These are phyloP conservation scores for Dioscorea zingiberensis DNA, from an alignment of 106 monocot species.

Conservation along the genomic window DNA sequence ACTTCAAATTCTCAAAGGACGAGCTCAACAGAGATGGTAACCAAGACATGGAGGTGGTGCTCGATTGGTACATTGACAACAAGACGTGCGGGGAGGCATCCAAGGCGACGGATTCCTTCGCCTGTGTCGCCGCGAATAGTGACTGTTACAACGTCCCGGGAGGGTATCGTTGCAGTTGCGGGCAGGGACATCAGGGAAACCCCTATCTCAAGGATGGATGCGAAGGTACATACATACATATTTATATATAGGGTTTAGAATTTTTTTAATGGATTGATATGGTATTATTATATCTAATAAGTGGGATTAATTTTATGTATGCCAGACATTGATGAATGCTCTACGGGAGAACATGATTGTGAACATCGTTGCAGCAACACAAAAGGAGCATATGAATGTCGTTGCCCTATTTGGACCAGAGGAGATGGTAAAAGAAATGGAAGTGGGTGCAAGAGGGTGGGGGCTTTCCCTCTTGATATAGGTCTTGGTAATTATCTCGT, in stretches of 20 bases:
- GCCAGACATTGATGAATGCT: constrained; percentile 23
- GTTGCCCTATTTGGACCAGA: not conserved
- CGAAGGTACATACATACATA: constrained; percentile 25
- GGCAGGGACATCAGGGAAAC: constrained; percentile 32
- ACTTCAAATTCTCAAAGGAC: not conserved
- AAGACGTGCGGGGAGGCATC: not conserved
- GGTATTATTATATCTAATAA: too few species aligned
- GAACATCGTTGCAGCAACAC: not conserved
- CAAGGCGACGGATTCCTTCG: too few species aligned
- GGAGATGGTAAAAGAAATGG: constrained; percentile 1
- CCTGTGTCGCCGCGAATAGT: not conserved
- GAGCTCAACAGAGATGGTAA: not conserved
- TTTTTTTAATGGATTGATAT: too few species aligned
- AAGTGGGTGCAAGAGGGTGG: constrained; percentile 6
- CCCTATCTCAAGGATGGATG: constrained; percentile 39
- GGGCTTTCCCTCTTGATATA: not conserved
- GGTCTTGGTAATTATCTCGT: not conserved
- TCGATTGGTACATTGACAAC: constrained; percentile 1
- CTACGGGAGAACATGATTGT: not conserved
- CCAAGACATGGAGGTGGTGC: not conserved
- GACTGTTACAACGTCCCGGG: not conserved
- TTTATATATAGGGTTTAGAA: too few species aligned
- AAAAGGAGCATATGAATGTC: not conserved
- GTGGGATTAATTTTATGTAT: not conserved
- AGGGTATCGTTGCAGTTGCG: constrained; percentile 26